Evolutionary conservation across 148 eudicot species (phyloP), one percentile per base, ranked within the genome.

Genomic region (Rhododendron henanense): DNA sequence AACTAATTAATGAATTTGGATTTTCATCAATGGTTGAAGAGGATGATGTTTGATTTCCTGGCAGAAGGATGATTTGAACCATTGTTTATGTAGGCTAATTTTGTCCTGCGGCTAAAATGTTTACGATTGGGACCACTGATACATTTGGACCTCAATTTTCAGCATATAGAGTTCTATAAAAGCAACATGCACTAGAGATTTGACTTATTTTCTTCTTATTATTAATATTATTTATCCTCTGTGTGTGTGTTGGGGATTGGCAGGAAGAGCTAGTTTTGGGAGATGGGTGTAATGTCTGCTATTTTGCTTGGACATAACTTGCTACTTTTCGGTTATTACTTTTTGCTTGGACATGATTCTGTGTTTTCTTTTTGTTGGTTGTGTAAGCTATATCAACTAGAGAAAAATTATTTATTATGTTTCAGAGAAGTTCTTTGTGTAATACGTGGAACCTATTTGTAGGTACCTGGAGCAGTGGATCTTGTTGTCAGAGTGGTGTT

Each of bases 401-500:
- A 23, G 18, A 35, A 10, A 28, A 21, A 19, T 57, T 55, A 35
- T 61, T 10, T 82, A 19, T 50, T 80, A 19, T 86, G 50, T 39
- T 48, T 69, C 25, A 47, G 75, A 14, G 53, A 57, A 51, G 65
- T 75, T n/a, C 57, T 82, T 83, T 39, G 83, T 77, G n/a, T 45
- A 83, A 73, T 14, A 13, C 67, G 21, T 78, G 25, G 33, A 77
- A 57, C 74, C 79, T 83, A 63, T 83, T n/a, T 83, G 21, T 76
- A 96, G 98, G 96, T 95, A 78, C 94, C 94, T 65, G 93, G 85
- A 76, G 93, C 94, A 87, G 90, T 84, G 84, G 94, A 92, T 90
- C 93, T 96, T 78, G 90, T 79, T 82, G 94, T 96, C 77, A 92
- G 99, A 87, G 96, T 95, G 88, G 99, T 95, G 39, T 90, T 94